These are phyloP conservation scores for Solanum stenotomum DNA, from an alignment of 257 asterid genomes.

Conservation along the genomic window DNA sequence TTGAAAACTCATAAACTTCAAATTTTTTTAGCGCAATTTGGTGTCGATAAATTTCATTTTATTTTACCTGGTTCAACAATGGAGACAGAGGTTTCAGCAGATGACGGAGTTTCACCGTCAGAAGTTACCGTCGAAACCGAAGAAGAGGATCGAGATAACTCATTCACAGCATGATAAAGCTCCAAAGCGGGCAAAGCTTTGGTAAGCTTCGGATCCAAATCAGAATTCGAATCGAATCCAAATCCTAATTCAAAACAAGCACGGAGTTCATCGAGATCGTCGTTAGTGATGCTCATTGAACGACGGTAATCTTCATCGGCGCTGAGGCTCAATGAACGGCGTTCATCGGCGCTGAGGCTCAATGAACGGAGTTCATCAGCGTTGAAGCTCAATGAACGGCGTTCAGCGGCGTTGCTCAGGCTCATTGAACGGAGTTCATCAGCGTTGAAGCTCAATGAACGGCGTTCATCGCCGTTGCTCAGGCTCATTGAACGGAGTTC, in stretches of 20 bases:
- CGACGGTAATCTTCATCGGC: slow-evolving; percentile 26
- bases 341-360: slow-evolving; percentile 35
- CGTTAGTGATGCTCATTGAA: slow-evolving; percentile 27
- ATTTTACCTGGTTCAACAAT: slow-evolving; percentile 45
- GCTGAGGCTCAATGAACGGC: not conserved
- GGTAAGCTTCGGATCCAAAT: slow-evolving; percentile 50
- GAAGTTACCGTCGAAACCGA: slow-evolving; percentile 20
- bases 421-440: slow-evolving; percentile 7
- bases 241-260: slow-evolving; percentile 72
- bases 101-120: slow-evolving; percentile 19
- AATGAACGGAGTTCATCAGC: slow-evolving; percentile 34
- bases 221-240: slow-evolving; percentile 45
- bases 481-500: slow-evolving; percentile 36
- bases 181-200: slow-evolving; percentile 60
- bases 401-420: slow-evolving; percentile 11
- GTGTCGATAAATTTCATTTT: too few relatives aligned
- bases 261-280: slow-evolving; percentile 64
- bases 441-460: slow-evolving; percentile 5
- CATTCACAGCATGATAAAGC: slow-evolving; percentile 44
- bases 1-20: not conserved
- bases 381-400: slow-evolving; percentile 27
- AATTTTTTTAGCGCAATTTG: too few relatives aligned
- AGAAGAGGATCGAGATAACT: slow-evolving; percentile 41
- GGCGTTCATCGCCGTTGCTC: slow-evolving; percentile 18
- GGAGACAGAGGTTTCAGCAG: slow-evolving; percentile 13